Conservation (phyloP, 345 rosid species). For the Geranium rotundifolium region DNA sequence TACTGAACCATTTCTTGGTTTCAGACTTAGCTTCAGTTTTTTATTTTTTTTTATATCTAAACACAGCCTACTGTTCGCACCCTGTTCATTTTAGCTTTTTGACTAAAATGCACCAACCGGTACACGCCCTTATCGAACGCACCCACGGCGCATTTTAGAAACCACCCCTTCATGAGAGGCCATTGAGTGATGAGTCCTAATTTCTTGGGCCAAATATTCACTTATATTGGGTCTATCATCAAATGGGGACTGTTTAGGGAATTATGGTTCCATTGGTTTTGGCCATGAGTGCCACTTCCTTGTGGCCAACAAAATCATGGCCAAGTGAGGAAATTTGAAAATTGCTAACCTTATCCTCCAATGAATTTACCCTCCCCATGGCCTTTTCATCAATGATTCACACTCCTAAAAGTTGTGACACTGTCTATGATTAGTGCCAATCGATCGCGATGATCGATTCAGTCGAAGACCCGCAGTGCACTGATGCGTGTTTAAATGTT, state of each 20-base stretch:
- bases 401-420: slow-evolving; percentile 39
- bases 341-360: slow-evolving; percentile 31
- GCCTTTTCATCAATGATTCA: slow-evolving; percentile 23
- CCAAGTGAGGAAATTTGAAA: slow-evolving; percentile 22
- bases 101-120: slow-evolving; percentile 3
- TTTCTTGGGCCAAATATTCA: neutral
- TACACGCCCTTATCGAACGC: slow-evolving; percentile 6
- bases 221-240: neutral
- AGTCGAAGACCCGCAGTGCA: too few species aligned
- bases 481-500: too few species aligned
- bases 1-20: neutral
- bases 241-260: neutral
- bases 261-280: too few species aligned
- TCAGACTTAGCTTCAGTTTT: neutral
- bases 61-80: slow-evolving; percentile 8
- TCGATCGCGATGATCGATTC: too few species aligned
- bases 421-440: neutral
- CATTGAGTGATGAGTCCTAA: neutral
- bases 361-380: neutral
- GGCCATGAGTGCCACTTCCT: slow-evolving; percentile 33
- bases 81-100: slow-evolving; percentile 15
- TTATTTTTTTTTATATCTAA: neutral
- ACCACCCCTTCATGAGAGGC: neutral
- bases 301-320: slow-evolving; percentile 87
- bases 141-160: slow-evolving; percentile 33